Base-by-base conservation (phyloP, 1,284 basidiomycete species). In the Cystobasidium pallidum region DNA sequence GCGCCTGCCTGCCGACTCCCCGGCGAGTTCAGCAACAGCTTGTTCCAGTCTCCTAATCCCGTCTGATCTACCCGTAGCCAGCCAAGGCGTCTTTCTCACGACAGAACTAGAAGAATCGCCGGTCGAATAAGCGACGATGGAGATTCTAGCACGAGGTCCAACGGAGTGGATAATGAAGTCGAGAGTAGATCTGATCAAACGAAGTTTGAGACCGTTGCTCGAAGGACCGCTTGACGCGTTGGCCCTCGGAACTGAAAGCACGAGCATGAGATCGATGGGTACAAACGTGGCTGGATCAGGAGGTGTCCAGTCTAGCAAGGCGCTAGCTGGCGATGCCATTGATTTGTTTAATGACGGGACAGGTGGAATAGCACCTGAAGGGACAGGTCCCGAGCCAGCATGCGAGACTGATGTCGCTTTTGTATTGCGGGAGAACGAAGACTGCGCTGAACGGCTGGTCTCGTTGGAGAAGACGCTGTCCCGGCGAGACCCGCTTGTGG, bases 191-290 rank as follows among this genome's bases (percentile, higher is more conserved):
- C 88, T 88, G 82, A 97, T 89, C 24, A 96, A 89, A 49, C 91
- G 88, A 61, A 90, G 78, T 81, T 95, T 96, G 76, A 96, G 86
- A 65, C 87, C 86, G 0, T 90, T 88, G 1, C 91, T 89, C 75
- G 88, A 89, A 15, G 87, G 88, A n/a, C 87, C 85, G 24, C 89
- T 85, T 55, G 83, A 84, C 1, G 78, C 76, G 11, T 76, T 73
- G 0, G 87, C 85, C 6, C 88, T 86, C 0, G 94, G 93, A 0
- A 98, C 84, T 1, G 94, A 92, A 49, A 98, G 83, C 70, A 97
- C 91, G 65, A 98, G 85, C 78, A 97, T 91, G 66, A 99, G 85
- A 80, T 99, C 95, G 77, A 96, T 84, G 0, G 93, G 86, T 0
- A 94, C 89, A 62, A 76, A 77, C 3, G 74, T 63, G 36, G 73